Base-by-base conservation (phyloP, 345 rosid species). In the Nasturtium officinale region DNA sequence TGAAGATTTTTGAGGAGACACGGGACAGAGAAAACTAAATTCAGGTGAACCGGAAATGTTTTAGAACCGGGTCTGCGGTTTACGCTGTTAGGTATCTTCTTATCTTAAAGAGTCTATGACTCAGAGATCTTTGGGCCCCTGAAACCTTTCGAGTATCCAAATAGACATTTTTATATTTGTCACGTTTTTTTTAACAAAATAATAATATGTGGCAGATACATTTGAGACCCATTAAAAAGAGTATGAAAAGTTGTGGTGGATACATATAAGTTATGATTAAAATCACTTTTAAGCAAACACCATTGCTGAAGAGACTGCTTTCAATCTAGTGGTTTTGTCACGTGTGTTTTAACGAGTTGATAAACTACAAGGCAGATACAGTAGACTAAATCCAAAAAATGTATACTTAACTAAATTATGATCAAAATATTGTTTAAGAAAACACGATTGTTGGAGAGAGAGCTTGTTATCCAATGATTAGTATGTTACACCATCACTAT, bases 11-110 rank as follows among this genome's bases (percentile, higher is more conserved):
- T 55, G 15, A 23, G 63, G 54, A 62, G 74, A 32, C 59, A 21
- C 26, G 20, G 42, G 53, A 40, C 47, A 38, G 62, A 42, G 59
- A 35, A 7, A 7, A 20, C 57, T 12, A 21, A 65, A 9, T 33
- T 65, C 58, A 13, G 70, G 26, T 50, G 9, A 76, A 76, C 79
- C 75, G 75, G 53, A 54, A 47, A 54, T 61, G 62, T 32, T 59
- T 20, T 13, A 6, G n/a, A 74, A 38, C 73, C 67, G 54, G 73
- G 1, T 2, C 17, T 8, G 37, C 45, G 63, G 74, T 60, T 76
- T 43, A 68, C 12, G 20, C 48, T 9, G 40, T 52, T 64, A 63
- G 77, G 65, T 45, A 0, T 51, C 59, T n/a, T 23, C 25, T 1
- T 40, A 30, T 18, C 33, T 21, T 18, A 33, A 35, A 53, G 35